Base-by-base conservation (phyloP, 1,284 basidiomycete genomes). In the Irpex sp. region DNA sequence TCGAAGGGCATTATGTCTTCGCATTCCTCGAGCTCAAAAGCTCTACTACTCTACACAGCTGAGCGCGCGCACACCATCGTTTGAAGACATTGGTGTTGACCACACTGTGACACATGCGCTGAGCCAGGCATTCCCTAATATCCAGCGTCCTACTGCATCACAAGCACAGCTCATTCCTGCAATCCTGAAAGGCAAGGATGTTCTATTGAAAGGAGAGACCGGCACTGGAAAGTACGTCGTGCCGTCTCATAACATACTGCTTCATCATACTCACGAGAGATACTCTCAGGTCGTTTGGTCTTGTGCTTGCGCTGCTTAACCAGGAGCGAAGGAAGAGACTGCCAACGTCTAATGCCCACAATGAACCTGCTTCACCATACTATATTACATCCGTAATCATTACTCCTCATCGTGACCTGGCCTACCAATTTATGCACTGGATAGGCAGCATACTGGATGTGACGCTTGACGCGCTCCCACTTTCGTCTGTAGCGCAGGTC, bases 341-440 rank as follows among this genome's bases (percentile, higher is more conserved):
- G 9, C 54, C 26, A 36, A 36, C n/a, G 17, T 44, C 11, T 44
- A 9, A 51, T 51, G 8, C 15, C 11, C 2, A 51, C 17, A 21
- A 19, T 19, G 17, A 8, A n/a, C 17, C 49, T 17, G 2, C n/a
- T 21, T 8, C 49, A 80, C 26, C 60, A 63, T 59, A 49, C 17
- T 44, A 3, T 44, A 66, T 62, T 11, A 62, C 65, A 15, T 81
- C 85, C 15, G 77, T 93, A 51, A 75, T 91, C 21, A 77, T 93
- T 52, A 88, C 92, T 3, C 91, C 91, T 4, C 91, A 93, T 71
- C 80, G 85, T 38, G 90, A 92, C 70, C 77, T 93, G 64, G 91
- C 86, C 3, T 82, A 83, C 68, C 91, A 93, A 73, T 81, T 86
- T 58, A 74, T 82, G 57, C 78, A 85, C 61, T 93, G 91, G 91